Base-by-base conservation (phyloP, 2,329 filamentous ascomycete species). In the Sclerotinia nivalis region DNA sequence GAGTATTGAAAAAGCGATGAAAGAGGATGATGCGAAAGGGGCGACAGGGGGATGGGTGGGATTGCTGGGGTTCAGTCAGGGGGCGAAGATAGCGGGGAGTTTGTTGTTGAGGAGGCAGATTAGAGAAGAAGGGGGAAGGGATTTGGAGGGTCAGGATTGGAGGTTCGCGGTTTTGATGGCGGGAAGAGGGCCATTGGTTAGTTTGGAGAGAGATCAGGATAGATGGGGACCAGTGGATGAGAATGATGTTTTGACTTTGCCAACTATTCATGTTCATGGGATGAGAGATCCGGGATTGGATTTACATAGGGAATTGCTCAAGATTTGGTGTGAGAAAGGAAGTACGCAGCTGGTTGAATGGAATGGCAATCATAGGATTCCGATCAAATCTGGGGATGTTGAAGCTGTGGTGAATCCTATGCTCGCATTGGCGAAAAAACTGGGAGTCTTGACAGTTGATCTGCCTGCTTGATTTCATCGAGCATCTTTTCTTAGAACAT, bases 311-410 rank as follows among this genome's bases (percentile, higher is more conserved):
- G 81, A 83, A 76, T 75, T 90, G 73, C 76, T 88, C 65, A 78
- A 86, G 12, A 79, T 85, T 66, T 93, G 89, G 77, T 91, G 88
- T 76, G 82, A 87, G 64, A 76, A 81, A 13, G 84, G 82, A 0
- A 86, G 81, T 3, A 81, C 85, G 8, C 83, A 80, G 52, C 72
- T 93, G 59, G 78, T 94, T 1, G 89, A 93, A 78, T 94, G 91
- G 92, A 85, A 92, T 70, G 91, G 90, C 0, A 84, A 83, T 1
- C 92, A 95, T 78, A 81, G 91, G 8, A 82, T 95, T 62, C 90
- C 91, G 2, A 84, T 94, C 71, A 91, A 91, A 82, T 82, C 80
- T 31, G 80, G 79, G 43, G 91, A 93, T 78, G 89, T 93, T 4
- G 82, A 86, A 62, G 81, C 79, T 13, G 81, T 91, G 15, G 82